phyloP scores from a whole-genome alignment of 2,329 filamentous ascomycete genomes.

The Talaromyces verruculosus region DNA sequence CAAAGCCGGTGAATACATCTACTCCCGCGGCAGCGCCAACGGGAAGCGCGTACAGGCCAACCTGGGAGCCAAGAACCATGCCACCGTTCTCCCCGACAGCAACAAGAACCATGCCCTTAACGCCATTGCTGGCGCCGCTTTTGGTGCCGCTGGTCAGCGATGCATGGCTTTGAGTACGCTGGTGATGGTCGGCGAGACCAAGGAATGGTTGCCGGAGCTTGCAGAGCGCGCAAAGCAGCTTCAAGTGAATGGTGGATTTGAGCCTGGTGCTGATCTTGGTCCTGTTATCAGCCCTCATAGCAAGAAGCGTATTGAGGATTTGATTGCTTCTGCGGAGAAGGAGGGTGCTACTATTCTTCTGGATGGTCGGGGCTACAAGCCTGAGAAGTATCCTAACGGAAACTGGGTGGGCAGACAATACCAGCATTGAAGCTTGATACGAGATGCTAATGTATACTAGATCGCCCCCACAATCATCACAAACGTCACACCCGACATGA shows the following conservation, averaged over 20 bases:
- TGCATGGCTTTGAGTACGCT: slow-evolving; percentile 66
- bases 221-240: slow-evolving; percentile 61
- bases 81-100: slow-evolving; percentile 62
- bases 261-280: slow-evolving; percentile 60
- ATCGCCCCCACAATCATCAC: slow-evolving; percentile 39
- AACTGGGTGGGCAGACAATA: slow-evolving; percentile 54
- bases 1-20: slow-evolving; percentile 66
- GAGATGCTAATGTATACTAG: slow-evolving; percentile 35
- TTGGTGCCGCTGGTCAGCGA: slow-evolving; percentile 65
- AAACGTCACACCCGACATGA: slow-evolving; percentile 37
- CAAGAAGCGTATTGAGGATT: slow-evolving; percentile 58
- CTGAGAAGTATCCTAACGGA: slow-evolving; percentile 61
- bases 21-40: slow-evolving; percentile 59
- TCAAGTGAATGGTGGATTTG: slow-evolving; percentile 61
- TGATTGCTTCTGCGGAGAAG: slow-evolving; percentile 60
- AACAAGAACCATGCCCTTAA: slow-evolving; percentile 67
- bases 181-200: slow-evolving; percentile 62
- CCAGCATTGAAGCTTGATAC: not conserved
- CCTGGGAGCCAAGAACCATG: slow-evolving; percentile 67
- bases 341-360: slow-evolving; percentile 63
- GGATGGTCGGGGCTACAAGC: slow-evolving; percentile 60
- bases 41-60: slow-evolving; percentile 68
- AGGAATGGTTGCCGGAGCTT: slow-evolving; percentile 62
- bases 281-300: slow-evolving; percentile 61
- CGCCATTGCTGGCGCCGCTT: slow-evolving; percentile 65